A percentile compares a stretch with the other conserved stretches of the same genome.
These are phyloP conservation scores for Schizochytrium sp. DNA, from an alignment of 108 stramenopile genomes.

Conservation along the genomic window DNA sequence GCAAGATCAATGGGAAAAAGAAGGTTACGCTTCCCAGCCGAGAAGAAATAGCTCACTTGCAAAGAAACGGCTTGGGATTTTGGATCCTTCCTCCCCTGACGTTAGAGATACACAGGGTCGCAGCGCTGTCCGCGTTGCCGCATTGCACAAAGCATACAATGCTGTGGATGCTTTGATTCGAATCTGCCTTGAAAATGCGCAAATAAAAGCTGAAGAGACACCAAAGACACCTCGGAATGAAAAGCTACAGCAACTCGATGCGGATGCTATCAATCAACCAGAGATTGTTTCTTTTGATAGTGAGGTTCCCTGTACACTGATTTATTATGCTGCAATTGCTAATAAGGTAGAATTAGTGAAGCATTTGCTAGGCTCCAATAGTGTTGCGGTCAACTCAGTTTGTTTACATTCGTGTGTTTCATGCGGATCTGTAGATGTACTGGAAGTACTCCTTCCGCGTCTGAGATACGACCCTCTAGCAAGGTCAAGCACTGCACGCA, in stretches of 20 bases:
- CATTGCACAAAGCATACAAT: background rate
- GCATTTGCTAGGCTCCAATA: conserved; percentile 8
- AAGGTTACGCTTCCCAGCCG: too few relatives aligned
- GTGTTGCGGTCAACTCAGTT: conserved; percentile 44
- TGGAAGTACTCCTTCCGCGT: conserved; percentile 4
- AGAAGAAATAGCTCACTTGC: too few relatives aligned
- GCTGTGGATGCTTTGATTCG: conserved; percentile 31
- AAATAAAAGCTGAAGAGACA: conserved; percentile 15
- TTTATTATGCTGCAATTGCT: conserved; percentile 20
- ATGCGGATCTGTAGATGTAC: conserved; percentile 37
- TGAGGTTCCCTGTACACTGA: conserved; percentile 25
- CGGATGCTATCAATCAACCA: conserved; percentile 13
- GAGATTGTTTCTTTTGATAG: background rate
- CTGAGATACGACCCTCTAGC: conserved; percentile 4
- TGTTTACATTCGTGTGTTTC: conserved; percentile 37
- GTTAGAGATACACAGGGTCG: background rate
- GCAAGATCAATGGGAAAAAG: too few relatives aligned
- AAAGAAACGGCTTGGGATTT: background rate
- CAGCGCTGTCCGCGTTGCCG: conserved; percentile 1
- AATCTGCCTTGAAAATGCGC: conserved; percentile 1
- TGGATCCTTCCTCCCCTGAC: background rate
- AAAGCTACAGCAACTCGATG: background rate
- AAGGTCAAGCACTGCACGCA: background rate
- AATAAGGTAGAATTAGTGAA: conserved; percentile 37
- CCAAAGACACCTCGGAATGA: background rate